Evolutionary conservation across 768 basidiomycete species (phyloP).

Genomic region (Leucosporidium yakuticum): DNA sequence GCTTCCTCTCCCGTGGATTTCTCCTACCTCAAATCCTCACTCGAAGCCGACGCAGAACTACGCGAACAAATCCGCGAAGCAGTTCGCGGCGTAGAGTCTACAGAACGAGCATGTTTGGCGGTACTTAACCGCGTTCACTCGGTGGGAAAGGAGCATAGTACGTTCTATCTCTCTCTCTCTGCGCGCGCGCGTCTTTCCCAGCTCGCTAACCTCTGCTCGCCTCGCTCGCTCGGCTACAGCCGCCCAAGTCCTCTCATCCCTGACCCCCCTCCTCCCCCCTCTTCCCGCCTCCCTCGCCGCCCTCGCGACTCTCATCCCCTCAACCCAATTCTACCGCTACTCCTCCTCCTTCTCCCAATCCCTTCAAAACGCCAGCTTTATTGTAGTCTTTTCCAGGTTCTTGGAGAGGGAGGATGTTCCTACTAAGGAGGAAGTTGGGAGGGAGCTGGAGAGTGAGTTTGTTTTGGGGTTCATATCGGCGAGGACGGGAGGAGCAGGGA

Average conservation of each 20-base stretch:
- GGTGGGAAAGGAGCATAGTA: not conserved
- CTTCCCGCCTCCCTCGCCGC: slow-evolving; percentile 18
- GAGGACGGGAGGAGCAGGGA: not conserved
- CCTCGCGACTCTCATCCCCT: slow-evolving; percentile 41
- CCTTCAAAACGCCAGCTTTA: slow-evolving; percentile 39
- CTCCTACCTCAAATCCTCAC: slow-evolving; percentile 11
- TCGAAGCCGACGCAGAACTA: slow-evolving; percentile 22
- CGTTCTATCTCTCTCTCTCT: not conserved
- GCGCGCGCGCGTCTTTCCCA: not conserved
- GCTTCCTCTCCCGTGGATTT: slow-evolving; percentile 14
- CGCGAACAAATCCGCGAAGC: slow-evolving; percentile 33
- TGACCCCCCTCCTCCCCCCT: slow-evolving; percentile 24
- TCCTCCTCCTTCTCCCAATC: slow-evolving; percentile 19
- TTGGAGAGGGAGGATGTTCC: slow-evolving; percentile 43
- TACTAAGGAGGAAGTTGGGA: slow-evolving; percentile 39
- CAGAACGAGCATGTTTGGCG: slow-evolving; percentile 24
- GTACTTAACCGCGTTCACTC: slow-evolving; percentile 15
- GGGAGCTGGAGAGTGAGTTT: slow-evolving; percentile 43
- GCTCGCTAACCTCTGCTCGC: not conserved
- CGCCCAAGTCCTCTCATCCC: too few species aligned
- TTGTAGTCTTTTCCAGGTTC: slow-evolving; percentile 42
- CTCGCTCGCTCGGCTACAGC: not conserved
- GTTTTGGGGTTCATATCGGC: not conserved
- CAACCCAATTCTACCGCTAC: slow-evolving; percentile 44
- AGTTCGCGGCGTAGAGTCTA: slow-evolving; percentile 29